phyloP scores from a whole-genome alignment of 2,329 filamentous ascomycete species.

The Epichloe gansuensis region DNA sequence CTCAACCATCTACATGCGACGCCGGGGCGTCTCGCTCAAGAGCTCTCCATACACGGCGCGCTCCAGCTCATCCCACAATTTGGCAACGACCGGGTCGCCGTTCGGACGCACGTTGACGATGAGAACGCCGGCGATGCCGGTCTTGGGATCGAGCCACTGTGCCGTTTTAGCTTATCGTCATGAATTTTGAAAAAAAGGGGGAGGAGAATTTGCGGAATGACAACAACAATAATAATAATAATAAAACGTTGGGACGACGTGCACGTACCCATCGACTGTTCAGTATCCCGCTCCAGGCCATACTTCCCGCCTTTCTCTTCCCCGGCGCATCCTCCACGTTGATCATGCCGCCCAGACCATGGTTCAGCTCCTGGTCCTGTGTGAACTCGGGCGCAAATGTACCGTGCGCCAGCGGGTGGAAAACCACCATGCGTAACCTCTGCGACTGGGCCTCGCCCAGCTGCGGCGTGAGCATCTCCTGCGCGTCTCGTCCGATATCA shows the following conservation, averaged over 20 bases:
- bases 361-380: constrained; percentile 19
- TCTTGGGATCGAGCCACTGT: constrained; percentile 25
- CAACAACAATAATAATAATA: no score
- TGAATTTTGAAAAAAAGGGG: background rate
- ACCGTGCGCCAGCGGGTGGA: constrained; percentile 11
- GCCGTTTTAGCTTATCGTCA: background rate
- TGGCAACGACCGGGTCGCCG: constrained; percentile 23
- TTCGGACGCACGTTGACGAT: constrained; percentile 27
- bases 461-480: constrained; percentile 29
- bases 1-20: background rate
- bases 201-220: background rate
- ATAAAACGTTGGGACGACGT: no score
- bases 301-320: constrained; percentile 28
- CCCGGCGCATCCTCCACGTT: constrained; percentile 26
- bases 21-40: background rate
- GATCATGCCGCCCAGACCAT: constrained; percentile 27
- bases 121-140: constrained; percentile 28
- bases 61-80: constrained; percentile 28
- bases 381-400: constrained; percentile 26
- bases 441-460: constrained; percentile 19
- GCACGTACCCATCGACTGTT: constrained; percentile 31
- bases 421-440: constrained; percentile 11
- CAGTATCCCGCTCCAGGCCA: constrained; percentile 31
- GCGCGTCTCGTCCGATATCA: constrained; percentile 20
- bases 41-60: constrained; percentile 22